These are phyloP conservation scores for Secale cereale DNA, from an alignment of 176 grass and related monocot species.

Conservation along the genomic window DNA sequence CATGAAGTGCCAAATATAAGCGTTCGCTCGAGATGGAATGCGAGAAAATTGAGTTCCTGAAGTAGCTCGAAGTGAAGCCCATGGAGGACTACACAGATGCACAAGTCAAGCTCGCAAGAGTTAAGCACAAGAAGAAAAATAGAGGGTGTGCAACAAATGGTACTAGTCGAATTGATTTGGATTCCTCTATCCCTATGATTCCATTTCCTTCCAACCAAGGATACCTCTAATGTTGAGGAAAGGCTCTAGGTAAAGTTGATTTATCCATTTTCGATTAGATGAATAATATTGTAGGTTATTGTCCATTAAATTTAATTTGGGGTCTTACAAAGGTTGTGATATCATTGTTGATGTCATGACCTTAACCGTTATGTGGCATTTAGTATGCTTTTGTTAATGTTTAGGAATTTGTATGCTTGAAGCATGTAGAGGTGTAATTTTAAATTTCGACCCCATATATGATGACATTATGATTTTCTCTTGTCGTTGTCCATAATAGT, in stretches of 20 bases:
- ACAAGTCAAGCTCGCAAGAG: conserved; percentile 71
- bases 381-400: not conserved
- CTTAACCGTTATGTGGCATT: too few species aligned
- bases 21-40: too few species aligned
- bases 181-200: too few species aligned
- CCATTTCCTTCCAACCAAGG: too few species aligned
- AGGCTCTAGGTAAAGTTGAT: conserved; percentile 39
- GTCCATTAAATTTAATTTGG: too few species aligned
- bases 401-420: not conserved
- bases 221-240: not conserved
- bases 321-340: too few species aligned
- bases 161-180: not conserved
- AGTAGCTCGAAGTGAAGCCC: conserved; percentile 62
- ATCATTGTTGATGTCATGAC: too few species aligned
- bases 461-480: too few species aligned
- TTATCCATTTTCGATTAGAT: too few species aligned
- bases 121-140: conserved; percentile 57
- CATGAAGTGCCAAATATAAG: too few species aligned
- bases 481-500: too few species aligned
- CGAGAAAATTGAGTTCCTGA: not conserved
- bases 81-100: conserved; percentile 87
- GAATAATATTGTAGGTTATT: too few species aligned
- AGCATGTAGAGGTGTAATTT: not conserved
- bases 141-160: conserved; percentile 21
- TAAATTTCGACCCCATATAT: not conserved